Evolutionary conservation across 2,329 filamentous ascomycete species (phyloP), one percentile per base, ranked within the genome.

Genomic region (Paecilomyces fulvus): DNA sequence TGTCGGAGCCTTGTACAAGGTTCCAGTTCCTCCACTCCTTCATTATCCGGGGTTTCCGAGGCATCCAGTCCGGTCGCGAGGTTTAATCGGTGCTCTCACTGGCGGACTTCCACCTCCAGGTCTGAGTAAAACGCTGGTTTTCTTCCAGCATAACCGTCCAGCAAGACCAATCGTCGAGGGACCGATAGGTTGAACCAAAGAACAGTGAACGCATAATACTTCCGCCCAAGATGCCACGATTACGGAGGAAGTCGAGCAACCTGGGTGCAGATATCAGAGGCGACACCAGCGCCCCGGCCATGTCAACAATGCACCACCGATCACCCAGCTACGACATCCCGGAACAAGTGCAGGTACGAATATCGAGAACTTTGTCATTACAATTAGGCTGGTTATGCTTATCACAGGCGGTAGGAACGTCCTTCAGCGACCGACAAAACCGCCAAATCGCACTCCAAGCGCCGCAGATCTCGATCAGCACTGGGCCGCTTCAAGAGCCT

Each of bases 241-340:
- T 71, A 53, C 70, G 74, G 59, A 69, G 74, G 62, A 71, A 68
- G 56, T 76, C 75, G 25, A 76, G 73, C 63, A 71, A 68, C 59
- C 67, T 79, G 55, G 75, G 75, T 55, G 75, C 67, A 58, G 75
- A 78, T 58, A 77, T 77, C 59, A 71, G 73, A 57, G 76, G 76
- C 49, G 75, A 77, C 60, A 78, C 75, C 43, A 71, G 71, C 55
- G 75, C 71, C 14, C 74, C 75, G 33, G 75, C 76, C 21, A 71
- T 77, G 63, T 75, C 76, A 25, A 78, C 75, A 37, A 72, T 77
- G 70, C 72, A 67, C 60, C 65, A 66, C 61, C 72, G 62, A 58
- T 67, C 67, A 51, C 66, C 65, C 57, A 65, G 66, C 48, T 55
- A 64, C 23, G 62, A 70, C 5, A 65, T 67, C 11, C 61, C 66